Conservation (phyloP, 805 yeast species). For the Candida silvicultrix region DNA sequence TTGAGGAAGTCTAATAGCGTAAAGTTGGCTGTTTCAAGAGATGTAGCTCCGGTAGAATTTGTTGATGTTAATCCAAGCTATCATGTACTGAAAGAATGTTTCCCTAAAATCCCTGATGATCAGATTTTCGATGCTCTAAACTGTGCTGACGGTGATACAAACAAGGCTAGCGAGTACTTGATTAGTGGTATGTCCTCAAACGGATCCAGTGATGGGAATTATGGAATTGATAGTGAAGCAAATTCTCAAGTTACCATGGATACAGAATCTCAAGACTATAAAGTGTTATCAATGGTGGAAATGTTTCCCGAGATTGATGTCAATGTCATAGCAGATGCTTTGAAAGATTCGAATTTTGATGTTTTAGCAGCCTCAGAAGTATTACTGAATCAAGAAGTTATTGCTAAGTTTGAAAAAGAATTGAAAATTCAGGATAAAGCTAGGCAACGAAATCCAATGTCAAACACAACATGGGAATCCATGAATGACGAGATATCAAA, state of each 20-base stretch:
- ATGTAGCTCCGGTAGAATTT: neutral
- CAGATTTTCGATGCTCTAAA: conserved; percentile 12
- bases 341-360: conserved; percentile 26
- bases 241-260: no score
- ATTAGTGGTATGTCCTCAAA: neutral
- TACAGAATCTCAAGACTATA: neutral
- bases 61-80: neutral
- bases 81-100: conserved; percentile 8
- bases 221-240: no score
- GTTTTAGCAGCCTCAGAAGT: conserved; percentile 25
- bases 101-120: conserved; percentile 14
- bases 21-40: no score
- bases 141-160: conserved; percentile 16
- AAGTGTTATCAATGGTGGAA: conserved; percentile 21
- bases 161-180: conserved; percentile 10
- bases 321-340: conserved; percentile 23
- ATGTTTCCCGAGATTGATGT: conserved; percentile 40
- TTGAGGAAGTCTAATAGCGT: neutral
- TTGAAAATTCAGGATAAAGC: neutral
- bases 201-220: neutral
- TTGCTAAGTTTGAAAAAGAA: conserved; percentile 3
- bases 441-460: neutral
- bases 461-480: conserved; percentile 6
- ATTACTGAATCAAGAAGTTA: conserved; percentile 20
- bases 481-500: conserved; percentile 12